Evolutionary conservation across 352 stramenopile genomes (phyloP).

Genomic region (Globisporangium heterothallicum): DNA sequence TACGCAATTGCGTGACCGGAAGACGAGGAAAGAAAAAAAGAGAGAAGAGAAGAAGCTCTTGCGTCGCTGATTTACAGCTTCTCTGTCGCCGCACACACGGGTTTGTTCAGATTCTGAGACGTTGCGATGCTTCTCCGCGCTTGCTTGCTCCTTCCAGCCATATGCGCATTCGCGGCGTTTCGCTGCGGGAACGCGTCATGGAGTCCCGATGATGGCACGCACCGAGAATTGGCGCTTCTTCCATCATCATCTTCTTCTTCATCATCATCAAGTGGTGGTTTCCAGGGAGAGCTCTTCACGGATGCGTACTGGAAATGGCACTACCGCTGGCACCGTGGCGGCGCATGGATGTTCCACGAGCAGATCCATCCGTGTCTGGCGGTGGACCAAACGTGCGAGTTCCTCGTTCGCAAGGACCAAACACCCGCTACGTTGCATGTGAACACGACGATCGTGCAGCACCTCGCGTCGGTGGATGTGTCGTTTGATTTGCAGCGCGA

Average conservation of each 20-base stretch:
- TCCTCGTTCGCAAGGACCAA: constrained; percentile 1
- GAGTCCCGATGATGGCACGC: background rate
- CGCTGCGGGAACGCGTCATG: too few relatives aligned
- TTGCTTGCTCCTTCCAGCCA: background rate
- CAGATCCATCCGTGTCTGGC: constrained; percentile 24
- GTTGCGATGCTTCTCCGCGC: background rate
- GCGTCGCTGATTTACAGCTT: background rate
- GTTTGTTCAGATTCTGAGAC: too few relatives aligned
- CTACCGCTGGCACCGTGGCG: constrained; percentile 29
- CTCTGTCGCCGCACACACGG: background rate
- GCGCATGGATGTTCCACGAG: constrained; percentile 29
- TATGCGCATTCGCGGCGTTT: background rate
- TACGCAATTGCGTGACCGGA: too few relatives aligned
- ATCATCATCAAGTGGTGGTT: too few relatives aligned
- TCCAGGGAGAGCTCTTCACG: background rate
- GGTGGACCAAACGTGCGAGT: background rate
- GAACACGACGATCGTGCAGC: constrained; percentile 31
- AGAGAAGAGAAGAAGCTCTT: background rate
- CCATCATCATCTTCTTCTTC: too few relatives aligned
- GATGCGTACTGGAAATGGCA: constrained; percentile 10
- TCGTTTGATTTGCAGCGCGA: constrained; percentile 10
- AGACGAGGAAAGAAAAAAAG: too few relatives aligned
- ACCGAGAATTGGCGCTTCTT: too few relatives aligned
- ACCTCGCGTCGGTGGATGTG: constrained; percentile 20
- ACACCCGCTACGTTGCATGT: constrained; percentile 1